Conservation (phyloP, 306 rosid species). For the Potentilla sterilis region DNA sequence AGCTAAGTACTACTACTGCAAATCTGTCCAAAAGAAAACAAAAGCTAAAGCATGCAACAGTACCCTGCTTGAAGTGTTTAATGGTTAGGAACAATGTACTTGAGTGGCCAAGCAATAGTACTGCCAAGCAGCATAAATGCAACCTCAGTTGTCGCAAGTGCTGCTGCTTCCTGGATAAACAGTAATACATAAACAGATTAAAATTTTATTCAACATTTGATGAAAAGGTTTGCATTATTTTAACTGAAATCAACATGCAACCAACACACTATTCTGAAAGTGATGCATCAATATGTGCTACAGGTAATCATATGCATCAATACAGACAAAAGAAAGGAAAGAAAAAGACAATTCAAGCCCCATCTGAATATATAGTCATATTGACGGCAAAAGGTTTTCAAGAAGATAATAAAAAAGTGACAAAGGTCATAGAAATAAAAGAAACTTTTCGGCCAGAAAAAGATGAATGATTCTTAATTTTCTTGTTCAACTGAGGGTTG, state of each 20-base stretch:
- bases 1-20: too few species aligned
- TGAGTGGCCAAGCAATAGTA: too few species aligned
- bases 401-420: slow-evolving; percentile 8
- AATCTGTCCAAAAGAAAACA: too few species aligned
- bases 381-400: not conserved
- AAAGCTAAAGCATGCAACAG: too few species aligned
- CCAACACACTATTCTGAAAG: slow-evolving; percentile 6
- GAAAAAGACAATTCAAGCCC: not conserved
- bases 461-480: not conserved
- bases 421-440: not conserved
- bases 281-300: not conserved
- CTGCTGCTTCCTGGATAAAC: slow-evolving; percentile 44
- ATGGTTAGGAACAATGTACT: too few species aligned
- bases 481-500: not conserved
- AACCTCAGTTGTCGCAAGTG: slow-evolving; percentile 38
- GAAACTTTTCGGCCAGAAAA: not conserved
- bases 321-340: not conserved
- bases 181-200: slow-evolving; percentile 16
- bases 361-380: not conserved
- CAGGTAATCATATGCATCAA: slow-evolving; percentile 10
- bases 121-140: slow-evolving; percentile 54
- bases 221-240: not conserved
- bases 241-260: not conserved
- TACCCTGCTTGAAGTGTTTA: too few species aligned
- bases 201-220: not conserved